Conservation (phyloP, 148 eudicot genomes). For the Oxyria digyna region DNA sequence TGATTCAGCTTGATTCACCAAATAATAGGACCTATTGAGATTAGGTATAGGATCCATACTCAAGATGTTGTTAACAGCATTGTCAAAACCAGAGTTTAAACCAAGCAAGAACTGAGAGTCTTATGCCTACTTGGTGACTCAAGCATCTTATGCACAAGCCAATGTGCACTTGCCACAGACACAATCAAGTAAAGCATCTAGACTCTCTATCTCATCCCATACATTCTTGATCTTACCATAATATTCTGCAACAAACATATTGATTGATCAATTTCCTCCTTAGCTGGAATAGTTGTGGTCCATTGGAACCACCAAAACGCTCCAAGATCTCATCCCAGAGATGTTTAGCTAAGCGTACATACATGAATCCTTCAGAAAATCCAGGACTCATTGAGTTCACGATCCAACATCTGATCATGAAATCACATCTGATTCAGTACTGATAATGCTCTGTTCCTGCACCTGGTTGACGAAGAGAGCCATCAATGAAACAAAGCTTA, state of each 20-base stretch:
- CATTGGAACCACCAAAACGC: background rate
- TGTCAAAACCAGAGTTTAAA: background rate
- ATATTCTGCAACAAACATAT: background rate
- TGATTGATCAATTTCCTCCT: background rate
- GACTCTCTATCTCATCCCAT: background rate
- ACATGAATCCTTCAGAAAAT: background rate
- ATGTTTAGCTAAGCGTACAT: background rate
- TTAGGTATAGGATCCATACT: background rate
- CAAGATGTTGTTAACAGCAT: background rate
- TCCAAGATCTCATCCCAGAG: background rate
- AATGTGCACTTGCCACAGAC: background rate
- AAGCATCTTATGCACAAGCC: background rate
- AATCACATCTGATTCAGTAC: background rate
- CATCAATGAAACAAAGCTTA: background rate
- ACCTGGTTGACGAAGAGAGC: background rate
- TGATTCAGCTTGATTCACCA: too few relatives aligned
- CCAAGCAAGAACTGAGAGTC: background rate
- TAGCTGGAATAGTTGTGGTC: background rate
- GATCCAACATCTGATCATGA: background rate
- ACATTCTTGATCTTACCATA: too few relatives aligned
- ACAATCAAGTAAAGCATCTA: background rate
- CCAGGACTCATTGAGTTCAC: too few relatives aligned
- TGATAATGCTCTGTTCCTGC: background rate
- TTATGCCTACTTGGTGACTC: background rate
- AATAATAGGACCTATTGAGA: background rate